Percentiles rank a stretch among this genome's conserved stretches.
These are phyloP conservation scores for Vanrija sp. DNA, from an alignment of 1,284 basidiomycete species.

Conservation along the genomic window DNA sequence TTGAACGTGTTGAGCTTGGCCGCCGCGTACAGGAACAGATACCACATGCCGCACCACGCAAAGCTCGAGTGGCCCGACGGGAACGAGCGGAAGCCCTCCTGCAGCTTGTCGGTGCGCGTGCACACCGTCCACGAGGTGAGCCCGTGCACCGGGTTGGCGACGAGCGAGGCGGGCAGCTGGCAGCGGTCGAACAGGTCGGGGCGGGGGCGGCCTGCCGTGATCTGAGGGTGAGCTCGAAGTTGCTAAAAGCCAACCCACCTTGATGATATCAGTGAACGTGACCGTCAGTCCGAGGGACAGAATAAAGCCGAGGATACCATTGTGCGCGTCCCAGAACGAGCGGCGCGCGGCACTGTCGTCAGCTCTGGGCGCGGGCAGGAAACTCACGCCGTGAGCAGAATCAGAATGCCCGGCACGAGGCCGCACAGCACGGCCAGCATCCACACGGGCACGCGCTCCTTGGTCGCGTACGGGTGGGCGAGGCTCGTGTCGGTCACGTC, in stretches of 20 bases:
- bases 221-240: slow-evolving; percentile 20
- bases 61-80: slow-evolving; percentile 84
- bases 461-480: slow-evolving; percentile 65
- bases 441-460: slow-evolving; percentile 78
- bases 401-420: slow-evolving; percentile 65
- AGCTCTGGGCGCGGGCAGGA: not conserved
- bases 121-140: slow-evolving; percentile 74
- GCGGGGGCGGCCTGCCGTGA: slow-evolving; percentile 79
- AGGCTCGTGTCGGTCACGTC: slow-evolving; percentile 70
- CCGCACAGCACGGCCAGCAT: slow-evolving; percentile 65
- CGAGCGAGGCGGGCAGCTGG: slow-evolving; percentile 62
- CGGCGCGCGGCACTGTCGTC: slow-evolving; percentile 56
- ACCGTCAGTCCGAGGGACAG: slow-evolving; percentile 45
- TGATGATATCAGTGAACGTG: slow-evolving; percentile 76
- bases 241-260: slow-evolving; percentile 46
- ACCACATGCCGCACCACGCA: slow-evolving; percentile 47
- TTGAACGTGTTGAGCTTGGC: slow-evolving; percentile 79
- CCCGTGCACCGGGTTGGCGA: slow-evolving; percentile 64
- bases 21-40: slow-evolving; percentile 53
- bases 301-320: slow-evolving; percentile 62
- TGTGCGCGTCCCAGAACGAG: slow-evolving; percentile 85
- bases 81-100: slow-evolving; percentile 88
- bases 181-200: slow-evolving; percentile 82
- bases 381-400: slow-evolving; percentile 60
- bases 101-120: slow-evolving; percentile 65